A percentile compares a stretch with the other conserved stretches of the same genome.
Conservation (phyloP, 208 protist genomes). For the Crithidia expoeki region DNA sequence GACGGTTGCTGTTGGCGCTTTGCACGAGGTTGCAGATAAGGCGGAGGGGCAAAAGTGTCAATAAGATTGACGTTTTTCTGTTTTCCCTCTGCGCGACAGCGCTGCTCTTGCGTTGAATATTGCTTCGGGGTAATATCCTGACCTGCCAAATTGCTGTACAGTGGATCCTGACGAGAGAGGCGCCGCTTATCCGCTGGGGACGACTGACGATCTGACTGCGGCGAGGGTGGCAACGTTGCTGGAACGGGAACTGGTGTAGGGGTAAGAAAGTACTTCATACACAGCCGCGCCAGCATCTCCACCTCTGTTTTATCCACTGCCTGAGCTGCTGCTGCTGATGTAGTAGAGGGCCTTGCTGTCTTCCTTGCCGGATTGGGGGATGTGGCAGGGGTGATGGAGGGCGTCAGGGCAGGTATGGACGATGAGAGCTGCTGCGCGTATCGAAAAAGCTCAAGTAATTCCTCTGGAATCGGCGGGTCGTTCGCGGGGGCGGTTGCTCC, state of each 20-base stretch:
- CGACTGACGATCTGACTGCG: conserved; percentile 4
- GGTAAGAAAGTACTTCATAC: conserved; percentile 27
- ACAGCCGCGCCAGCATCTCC: conserved; percentile 24
- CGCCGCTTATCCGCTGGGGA: background rate
- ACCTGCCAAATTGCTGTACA: background rate
- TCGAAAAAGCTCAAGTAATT: conserved; percentile 24
- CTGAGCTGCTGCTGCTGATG: background rate
- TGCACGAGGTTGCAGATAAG: background rate
- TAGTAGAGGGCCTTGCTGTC: background rate
- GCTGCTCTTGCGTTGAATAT: background rate
- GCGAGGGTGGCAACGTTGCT: background rate
- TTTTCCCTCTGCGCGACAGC: background rate
- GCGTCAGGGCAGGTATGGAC: background rate
- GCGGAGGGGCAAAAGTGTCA: conserved; percentile 9
- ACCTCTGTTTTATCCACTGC: conserved; percentile 6
- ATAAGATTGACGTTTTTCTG: background rate
- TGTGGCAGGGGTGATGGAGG: background rate
- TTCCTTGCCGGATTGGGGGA: background rate
- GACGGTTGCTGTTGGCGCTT: conserved; percentile 5
- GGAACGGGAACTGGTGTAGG: background rate
- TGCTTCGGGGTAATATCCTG: background rate
- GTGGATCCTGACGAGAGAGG: background rate
- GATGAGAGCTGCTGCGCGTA: conserved; percentile 15
- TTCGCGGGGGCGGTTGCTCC: background rate
- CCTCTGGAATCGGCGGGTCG: background rate